Evolutionary conservation across 371 early-diverging fungal genomes (phyloP), one percentile per base, ranked within the genome.

Genomic region (Haplosporangium sp.): DNA sequence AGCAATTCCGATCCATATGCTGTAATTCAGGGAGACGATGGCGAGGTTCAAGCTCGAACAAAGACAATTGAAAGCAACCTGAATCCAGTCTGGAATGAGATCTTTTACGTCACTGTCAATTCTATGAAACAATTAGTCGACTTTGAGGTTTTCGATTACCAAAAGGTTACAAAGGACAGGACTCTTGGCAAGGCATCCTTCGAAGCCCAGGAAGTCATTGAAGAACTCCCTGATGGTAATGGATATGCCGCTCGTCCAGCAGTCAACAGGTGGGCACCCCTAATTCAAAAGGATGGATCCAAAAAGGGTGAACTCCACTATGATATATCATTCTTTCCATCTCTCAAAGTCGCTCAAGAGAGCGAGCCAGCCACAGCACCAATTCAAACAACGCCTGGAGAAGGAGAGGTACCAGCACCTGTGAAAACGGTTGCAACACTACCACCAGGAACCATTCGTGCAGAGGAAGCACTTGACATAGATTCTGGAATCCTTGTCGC

Each of bases 51-150:
- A 27, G 89, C 87, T n/a, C 79, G 86, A 35, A 95, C 96, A 4
- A 88, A 90, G 52, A 87, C 91, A 37, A 88, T 95, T 60, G 86
- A 89, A 39, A 88, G 88, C 65, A 92, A 91, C 61, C 76, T 93
- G 60, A 89, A 92, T 65, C 98, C 97, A 0, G 90, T 91, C 63
- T 98, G 96, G 96, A 93, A 96, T 67, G 94, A 96, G 71, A 87
- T 90, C 9, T 89, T 90, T 64, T 93, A 92, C 65, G 82, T 96
- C 8, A 87, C 92, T 1, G 86, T 95, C 39, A 92, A 90, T 59
- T 86, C 89, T 0, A 72, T 91, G 9, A 88, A 86, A 63, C 94
- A 95, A 63, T 67, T 86, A 39, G 74, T 96, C 20, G 87, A 88
- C 8, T 83, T 96, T 56, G 95, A 96, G 74, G 83, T 94, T 52